Conservation (phyloP, 2,329 filamentous ascomycete species). For the Madurella fahalii region DNA sequence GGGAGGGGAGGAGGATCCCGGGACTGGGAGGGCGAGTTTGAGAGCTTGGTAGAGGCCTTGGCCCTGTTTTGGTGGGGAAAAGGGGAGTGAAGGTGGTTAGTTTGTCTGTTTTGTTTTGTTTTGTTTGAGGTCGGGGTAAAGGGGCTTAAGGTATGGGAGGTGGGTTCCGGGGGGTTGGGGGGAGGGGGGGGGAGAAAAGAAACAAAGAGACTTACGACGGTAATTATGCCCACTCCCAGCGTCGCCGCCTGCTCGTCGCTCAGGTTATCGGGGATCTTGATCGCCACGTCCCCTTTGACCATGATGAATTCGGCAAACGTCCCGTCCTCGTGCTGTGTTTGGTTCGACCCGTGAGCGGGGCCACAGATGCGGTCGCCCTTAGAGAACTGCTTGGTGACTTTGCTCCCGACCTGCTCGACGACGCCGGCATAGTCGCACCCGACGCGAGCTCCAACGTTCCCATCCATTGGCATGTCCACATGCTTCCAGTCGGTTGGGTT, state of each 20-base stretch:
- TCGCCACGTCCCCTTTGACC: slow-evolving; percentile 38
- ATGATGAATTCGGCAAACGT: slow-evolving; percentile 39
- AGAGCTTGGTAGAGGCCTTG: slow-evolving; percentile 47
- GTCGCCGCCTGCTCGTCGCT: slow-evolving; percentile 45
- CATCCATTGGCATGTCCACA: slow-evolving; percentile 3
- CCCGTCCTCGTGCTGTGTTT: slow-evolving; percentile 38
- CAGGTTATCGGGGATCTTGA: slow-evolving; percentile 44
- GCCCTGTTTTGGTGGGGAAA: slow-evolving; percentile 30
- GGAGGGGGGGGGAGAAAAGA: not conserved
- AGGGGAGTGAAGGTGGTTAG: too few species aligned
- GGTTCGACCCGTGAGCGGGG: slow-evolving; percentile 37
- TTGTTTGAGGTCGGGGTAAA: too few species aligned
- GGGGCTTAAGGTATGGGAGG: too few species aligned
- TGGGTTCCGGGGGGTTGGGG: too few species aligned
- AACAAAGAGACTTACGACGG: slow-evolving; percentile 30
- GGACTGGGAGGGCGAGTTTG: slow-evolving; percentile 42
- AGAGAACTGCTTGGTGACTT: slow-evolving; percentile 40
- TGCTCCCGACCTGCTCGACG: slow-evolving; percentile 42
- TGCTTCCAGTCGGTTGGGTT: slow-evolving; percentile 32
- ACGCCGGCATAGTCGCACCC: slow-evolving; percentile 48
- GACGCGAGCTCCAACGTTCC: slow-evolving; percentile 12
- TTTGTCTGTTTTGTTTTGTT: too few species aligned
- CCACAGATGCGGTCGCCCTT: slow-evolving; percentile 47
- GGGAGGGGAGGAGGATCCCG: too few species aligned
- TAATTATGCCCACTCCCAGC: slow-evolving; percentile 38